phyloP scores from a whole-genome alignment of 192 early-diverging fungal genomes.

The Hyaloraphidium curvatum region DNA sequence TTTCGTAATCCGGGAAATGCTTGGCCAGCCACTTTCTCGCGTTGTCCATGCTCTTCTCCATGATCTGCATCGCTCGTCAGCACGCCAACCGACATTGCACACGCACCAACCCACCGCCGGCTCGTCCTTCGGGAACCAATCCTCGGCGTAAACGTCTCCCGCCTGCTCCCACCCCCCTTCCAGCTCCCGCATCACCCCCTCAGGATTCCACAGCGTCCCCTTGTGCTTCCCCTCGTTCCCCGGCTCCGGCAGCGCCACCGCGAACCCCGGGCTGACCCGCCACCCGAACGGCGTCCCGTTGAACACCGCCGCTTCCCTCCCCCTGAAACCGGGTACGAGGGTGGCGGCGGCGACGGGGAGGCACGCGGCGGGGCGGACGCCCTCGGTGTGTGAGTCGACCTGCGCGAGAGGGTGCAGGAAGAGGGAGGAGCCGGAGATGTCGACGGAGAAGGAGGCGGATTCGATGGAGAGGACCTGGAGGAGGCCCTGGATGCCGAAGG shows the following conservation, averaged over 20 bases:
- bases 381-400: neutral
- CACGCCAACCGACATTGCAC: too few relatives aligned
- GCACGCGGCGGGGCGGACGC: neutral
- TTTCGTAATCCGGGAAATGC: too few relatives aligned
- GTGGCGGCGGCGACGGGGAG: neutral
- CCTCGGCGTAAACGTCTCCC: neutral
- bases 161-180: neutral
- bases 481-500: neutral
- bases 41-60: too few relatives aligned
- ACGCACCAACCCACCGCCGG: constrained; percentile 1
- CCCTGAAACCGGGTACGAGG: neutral
- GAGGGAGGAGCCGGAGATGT: neutral
- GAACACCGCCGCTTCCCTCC: neutral
- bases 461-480: constrained; percentile 1
- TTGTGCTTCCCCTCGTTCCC: neutral
- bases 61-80: too few relatives aligned
- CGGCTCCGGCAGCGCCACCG: neutral
- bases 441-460: neutral
- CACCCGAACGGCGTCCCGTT: neutral
- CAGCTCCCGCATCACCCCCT: neutral
- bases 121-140: neutral
- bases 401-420: neutral
- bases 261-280: neutral
- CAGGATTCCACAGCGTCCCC: neutral
- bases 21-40: too few relatives aligned